Percentiles rank a stretch among this genome's conserved stretches.
Conservation (phyloP, 139 green algal species). For the Mesotaenium endlicherianum region DNA sequence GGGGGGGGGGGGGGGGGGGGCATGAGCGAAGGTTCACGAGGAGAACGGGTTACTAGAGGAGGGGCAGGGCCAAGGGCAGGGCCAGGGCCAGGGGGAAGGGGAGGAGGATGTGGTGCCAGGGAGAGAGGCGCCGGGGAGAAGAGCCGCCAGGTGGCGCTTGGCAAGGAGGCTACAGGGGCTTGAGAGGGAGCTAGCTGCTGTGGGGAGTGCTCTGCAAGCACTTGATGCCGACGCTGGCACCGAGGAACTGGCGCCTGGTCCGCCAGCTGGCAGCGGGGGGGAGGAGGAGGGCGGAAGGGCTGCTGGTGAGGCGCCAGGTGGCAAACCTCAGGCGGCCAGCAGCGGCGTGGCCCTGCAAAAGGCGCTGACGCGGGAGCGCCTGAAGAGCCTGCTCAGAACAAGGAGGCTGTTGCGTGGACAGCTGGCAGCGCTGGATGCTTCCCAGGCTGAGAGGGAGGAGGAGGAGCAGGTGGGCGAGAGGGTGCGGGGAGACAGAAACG, state of each 20-base stretch:
- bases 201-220: not conserved
- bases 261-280: not conserved
- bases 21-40: too few relatives aligned
- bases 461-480: not conserved
- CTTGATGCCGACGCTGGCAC: not conserved
- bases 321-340: not conserved
- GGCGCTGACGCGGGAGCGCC: not conserved
- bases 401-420: not conserved
- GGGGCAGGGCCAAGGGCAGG: not conserved
- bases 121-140: not conserved
- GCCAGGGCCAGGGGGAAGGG: not conserved
- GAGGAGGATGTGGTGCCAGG: not conserved
- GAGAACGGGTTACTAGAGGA: not conserved
- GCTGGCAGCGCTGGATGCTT: not conserved
- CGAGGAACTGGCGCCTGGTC: not conserved
- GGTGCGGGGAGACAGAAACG: not conserved
- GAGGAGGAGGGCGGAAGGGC: not conserved
- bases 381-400: conserved; percentile 6
- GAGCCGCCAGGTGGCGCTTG: not conserved
- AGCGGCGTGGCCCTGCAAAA: not conserved
- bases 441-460: not conserved
- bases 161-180: not conserved
- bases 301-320: not conserved
- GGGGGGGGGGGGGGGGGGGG: too few relatives aligned
- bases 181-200: not conserved